Evolutionary conservation across 2,329 filamentous ascomycete species (phyloP).

Genomic region (Aureobasidium vineae): DNA sequence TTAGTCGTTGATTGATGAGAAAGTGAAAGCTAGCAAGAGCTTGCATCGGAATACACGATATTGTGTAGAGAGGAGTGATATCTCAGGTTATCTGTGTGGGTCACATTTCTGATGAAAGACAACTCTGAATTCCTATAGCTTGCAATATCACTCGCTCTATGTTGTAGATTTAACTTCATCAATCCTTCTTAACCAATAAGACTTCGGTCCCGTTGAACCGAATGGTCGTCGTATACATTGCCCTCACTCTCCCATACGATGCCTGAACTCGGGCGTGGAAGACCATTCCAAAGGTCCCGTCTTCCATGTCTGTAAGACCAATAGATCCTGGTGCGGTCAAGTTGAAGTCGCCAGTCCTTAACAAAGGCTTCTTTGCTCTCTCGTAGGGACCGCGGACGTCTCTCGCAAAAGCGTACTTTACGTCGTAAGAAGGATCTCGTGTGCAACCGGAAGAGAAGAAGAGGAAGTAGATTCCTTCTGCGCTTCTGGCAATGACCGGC

Average conservation of each 20-base stretch:
- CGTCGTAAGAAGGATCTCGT: conserved; percentile 34
- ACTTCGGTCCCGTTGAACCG: background rate
- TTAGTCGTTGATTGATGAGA: no score
- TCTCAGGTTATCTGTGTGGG: no score
- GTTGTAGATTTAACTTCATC: no score
- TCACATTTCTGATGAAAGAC: no score
- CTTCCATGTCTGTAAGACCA: conserved; percentile 28
- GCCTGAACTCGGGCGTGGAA: conserved; percentile 38
- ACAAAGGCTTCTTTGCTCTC: conserved; percentile 32
- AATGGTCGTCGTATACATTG: conserved; percentile 36
- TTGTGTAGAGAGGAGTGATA: no score
- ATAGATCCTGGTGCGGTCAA: conserved; percentile 38
- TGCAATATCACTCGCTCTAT: no score
- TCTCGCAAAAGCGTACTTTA: conserved; percentile 38
- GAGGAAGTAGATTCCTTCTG: conserved; percentile 38
- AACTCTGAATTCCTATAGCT: no score
- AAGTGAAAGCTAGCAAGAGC: no score
- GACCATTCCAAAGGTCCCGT: conserved; percentile 31
- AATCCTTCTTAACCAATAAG: background rate
- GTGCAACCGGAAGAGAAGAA: conserved; percentile 42
- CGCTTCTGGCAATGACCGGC: conserved; percentile 34
- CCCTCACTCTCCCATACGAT: conserved; percentile 33
- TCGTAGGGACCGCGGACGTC: conserved; percentile 37
- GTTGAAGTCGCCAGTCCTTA: conserved; percentile 36
- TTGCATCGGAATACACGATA: no score